These are phyloP conservation scores for Saturnispora quitensis DNA, from an alignment of 805 yeast genomes.

Conservation along the genomic window DNA sequence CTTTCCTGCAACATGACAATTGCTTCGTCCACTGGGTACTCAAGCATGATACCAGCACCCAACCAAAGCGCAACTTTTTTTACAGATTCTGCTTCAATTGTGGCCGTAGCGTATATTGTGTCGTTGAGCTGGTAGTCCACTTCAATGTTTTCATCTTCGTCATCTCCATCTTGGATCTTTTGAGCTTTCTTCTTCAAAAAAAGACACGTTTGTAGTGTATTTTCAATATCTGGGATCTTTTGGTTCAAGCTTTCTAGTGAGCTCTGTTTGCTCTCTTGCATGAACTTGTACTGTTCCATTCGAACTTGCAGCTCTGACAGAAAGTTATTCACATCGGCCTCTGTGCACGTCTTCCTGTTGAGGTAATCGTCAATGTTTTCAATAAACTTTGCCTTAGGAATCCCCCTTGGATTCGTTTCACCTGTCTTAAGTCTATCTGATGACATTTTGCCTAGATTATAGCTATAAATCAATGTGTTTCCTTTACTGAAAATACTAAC, in stretches of 20 bases:
- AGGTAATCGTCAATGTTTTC: slow-evolving; percentile 72
- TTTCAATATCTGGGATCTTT: slow-evolving; percentile 87
- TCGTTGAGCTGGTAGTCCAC: slow-evolving; percentile 91
- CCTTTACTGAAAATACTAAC: no score
- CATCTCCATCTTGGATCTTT: slow-evolving; percentile 26
- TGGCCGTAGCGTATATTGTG: slow-evolving; percentile 81
- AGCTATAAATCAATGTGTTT: no score
- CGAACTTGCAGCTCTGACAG: slow-evolving; percentile 77
- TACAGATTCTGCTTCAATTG: slow-evolving; percentile 47
- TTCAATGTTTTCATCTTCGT: slow-evolving; percentile 31
- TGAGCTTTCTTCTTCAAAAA: slow-evolving; percentile 44
- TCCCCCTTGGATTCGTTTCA: slow-evolving; percentile 81
- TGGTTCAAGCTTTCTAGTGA: slow-evolving; percentile 44
- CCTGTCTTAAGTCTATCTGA: slow-evolving; percentile 35
- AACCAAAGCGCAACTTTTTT: slow-evolving; percentile 77
- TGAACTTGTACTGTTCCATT: slow-evolving; percentile 80
- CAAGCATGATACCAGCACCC: slow-evolving; percentile 98
- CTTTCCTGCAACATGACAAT: slow-evolving; percentile 54
- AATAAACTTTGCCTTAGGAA: slow-evolving; percentile 92
- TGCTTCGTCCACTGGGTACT: slow-evolving; percentile 87
- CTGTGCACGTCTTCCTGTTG: slow-evolving; percentile 31
- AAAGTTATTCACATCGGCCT: slow-evolving; percentile 32
- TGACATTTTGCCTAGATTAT: slow-evolving; percentile 4
- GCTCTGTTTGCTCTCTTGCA: slow-evolving; percentile 54
- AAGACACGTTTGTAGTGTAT: slow-evolving; percentile 67